Conservation (phyloP, 805 yeast species). For the Hanseniaspora hatyaiensis region DNA sequence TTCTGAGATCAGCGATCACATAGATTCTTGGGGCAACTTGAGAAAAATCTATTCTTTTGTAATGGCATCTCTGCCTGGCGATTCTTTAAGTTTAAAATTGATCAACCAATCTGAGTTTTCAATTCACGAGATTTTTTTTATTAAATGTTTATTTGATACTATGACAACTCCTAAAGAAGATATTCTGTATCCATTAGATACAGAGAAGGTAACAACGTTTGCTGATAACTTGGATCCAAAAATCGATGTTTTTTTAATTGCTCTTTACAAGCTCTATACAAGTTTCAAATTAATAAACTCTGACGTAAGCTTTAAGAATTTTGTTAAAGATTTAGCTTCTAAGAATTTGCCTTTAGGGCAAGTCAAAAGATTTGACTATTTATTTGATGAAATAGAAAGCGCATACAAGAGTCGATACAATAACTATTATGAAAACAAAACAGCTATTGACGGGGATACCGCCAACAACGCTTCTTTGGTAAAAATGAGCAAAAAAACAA, state of each 20-base stretch:
- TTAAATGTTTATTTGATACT: not conserved
- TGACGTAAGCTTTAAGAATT: not conserved
- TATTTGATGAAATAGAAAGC: not conserved
- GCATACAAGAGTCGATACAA: not conserved
- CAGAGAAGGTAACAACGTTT: not conserved
- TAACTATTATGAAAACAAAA: not conserved
- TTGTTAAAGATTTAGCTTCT: too few relatives aligned
- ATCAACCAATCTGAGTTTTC: conserved; percentile 3
- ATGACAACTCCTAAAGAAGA: not conserved
- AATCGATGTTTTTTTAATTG: conserved; percentile 1
- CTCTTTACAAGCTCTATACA: not conserved
- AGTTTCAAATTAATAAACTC: not conserved
- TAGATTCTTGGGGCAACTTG: conserved; percentile 8
- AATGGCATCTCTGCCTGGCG: conserved; percentile 2
- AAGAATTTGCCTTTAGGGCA: not conserved
- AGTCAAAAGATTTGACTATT: not conserved
- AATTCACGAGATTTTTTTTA: conserved; percentile 10
- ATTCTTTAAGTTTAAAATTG: not conserved
- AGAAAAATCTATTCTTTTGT: not conserved
- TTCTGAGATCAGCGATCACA: not conserved
- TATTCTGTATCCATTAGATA: not conserved
- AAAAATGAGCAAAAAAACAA: too few relatives aligned
- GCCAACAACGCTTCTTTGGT: not conserved
- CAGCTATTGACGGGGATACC: not conserved
- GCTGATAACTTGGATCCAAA: not conserved